Conservation (phyloP, 495 filamentous ascomycete species). For the Chlorociboria aeruginascens region DNA sequence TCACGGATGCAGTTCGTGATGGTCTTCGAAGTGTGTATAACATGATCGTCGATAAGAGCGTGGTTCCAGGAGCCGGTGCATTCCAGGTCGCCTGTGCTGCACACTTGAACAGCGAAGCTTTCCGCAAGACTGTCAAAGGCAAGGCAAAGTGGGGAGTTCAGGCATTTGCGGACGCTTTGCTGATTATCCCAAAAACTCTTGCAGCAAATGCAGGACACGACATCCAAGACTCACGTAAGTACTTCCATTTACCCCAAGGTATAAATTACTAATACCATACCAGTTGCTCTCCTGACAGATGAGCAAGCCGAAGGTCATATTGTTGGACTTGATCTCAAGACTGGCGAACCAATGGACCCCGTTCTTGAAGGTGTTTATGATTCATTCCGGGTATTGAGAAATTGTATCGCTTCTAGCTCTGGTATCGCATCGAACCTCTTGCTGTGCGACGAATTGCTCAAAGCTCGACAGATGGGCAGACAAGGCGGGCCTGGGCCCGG, state of each 20-base stretch:
- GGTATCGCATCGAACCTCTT: slow-evolving; percentile 93
- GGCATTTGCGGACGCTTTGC: slow-evolving; percentile 86
- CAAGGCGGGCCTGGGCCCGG: slow-evolving; percentile 38
- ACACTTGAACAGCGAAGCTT: slow-evolving; percentile 74
- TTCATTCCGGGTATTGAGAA: slow-evolving; percentile 87
- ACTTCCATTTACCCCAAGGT: not conserved
- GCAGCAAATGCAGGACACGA: slow-evolving; percentile 95
- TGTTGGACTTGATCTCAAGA: slow-evolving; percentile 75
- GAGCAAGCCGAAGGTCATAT: slow-evolving; percentile 74
- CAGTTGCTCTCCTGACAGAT: slow-evolving; percentile 75
- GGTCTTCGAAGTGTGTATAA: slow-evolving; percentile 94
- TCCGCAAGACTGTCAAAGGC: slow-evolving; percentile 82
- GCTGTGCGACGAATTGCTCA: slow-evolving; percentile 92
- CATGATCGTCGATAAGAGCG: slow-evolving; percentile 92
- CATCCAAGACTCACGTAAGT: slow-evolving; percentile 82
- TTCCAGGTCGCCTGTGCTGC: slow-evolving; percentile 91
- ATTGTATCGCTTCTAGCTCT: slow-evolving; percentile 84
- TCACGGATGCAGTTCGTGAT: slow-evolving; percentile 95
- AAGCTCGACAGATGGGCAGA: slow-evolving; percentile 86
- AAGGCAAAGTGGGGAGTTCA: slow-evolving; percentile 93
- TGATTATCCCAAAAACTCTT: slow-evolving; percentile 93
- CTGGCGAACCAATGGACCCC: slow-evolving; percentile 93
- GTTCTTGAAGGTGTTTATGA: slow-evolving; percentile 87
- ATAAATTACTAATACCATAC: slow-evolving; percentile 7
- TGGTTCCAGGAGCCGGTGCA: slow-evolving; percentile 88